Base-by-base conservation (phyloP, 805 yeast species). In the Saccharomycopsis malanga region DNA sequence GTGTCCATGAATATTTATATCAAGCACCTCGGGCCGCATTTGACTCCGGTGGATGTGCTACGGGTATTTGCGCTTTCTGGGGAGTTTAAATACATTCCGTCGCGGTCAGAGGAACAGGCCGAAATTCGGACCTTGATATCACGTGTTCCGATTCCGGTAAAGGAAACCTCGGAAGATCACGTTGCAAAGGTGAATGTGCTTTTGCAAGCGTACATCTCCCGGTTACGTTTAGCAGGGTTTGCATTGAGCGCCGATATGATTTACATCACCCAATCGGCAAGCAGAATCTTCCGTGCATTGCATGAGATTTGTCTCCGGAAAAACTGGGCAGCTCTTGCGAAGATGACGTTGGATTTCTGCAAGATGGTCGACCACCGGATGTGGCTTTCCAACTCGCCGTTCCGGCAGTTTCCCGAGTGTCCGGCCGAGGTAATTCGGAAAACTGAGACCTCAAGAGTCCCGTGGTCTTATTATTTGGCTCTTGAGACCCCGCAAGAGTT, bases 211-310 rank as follows among this genome's bases (percentile, higher is more conserved):
- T 87, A 85, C 57, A 85, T 93, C n/a, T 84, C 96, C 1, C 65
- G 81, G 32, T 66, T 89, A 21, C 67, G 70, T 7, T 67, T 93
- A 15, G 93, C 84, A 0, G 98, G 98, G 0, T 86, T 87, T 66
- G 96, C 97, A 0, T 65, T 94, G 51, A 79, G 83, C 73, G 79
- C 96, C 0, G 99, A 93, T 67, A 87, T 89, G 96, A 72, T 87
- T 2, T 93, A 86, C 60, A 78, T 93, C 35, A 84, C 93, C 0
- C 98, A 93, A 62, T 87, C 94, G 35, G 97, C 96, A 1, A 91
- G 94, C 2, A 74, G 99, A 59, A 63, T 93, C 34, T 69, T 89
- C 47, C 68, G 97, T 48, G 97, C 98, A 0, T 74, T 94, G 53
- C 79, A 75, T 60, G 96, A 91, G 58, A 76, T 93, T 29, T 75